Percentiles rank a stretch among this genome's conserved stretches.
Conservation (phyloP, 208 protist genomes). For the Acanthamoeba royreba region DNA sequence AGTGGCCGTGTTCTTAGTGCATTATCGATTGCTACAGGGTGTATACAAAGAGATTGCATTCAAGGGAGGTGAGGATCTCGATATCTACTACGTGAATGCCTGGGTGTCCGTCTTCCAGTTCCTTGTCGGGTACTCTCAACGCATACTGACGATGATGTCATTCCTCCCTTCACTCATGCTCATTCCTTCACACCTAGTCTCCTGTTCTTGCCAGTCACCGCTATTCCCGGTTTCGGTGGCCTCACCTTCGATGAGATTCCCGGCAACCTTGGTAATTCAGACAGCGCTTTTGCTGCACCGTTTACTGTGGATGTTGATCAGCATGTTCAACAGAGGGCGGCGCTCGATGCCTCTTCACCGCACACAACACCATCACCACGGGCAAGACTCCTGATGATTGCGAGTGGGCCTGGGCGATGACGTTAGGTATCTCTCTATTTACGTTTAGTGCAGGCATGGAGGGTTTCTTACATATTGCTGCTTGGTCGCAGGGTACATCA, state of each 20-base stretch:
- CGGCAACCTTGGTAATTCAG: background rate
- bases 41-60: constrained; percentile 58
- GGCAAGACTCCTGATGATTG: background rate
- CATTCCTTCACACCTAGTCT: background rate
- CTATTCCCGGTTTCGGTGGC: constrained; percentile 31
- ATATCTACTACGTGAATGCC: constrained; percentile 49
- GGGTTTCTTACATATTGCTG: background rate
- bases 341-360: constrained; percentile 37
- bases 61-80: constrained; percentile 37
- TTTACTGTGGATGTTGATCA: background rate
- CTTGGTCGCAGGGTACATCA: constrained; percentile 6
- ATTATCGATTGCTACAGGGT: background rate
- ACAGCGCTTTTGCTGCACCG: background rate
- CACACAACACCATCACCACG: constrained; percentile 22
- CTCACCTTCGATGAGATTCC: constrained; percentile 35
- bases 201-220: constrained; percentile 14
- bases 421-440: background rate
- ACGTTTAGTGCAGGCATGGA: background rate
- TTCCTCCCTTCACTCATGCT: too few relatives aligned
- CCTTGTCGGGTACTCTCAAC: background rate
- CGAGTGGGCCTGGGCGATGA: constrained; percentile 31
- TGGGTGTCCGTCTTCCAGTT: constrained; percentile 54
- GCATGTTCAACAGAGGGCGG: background rate
- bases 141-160: background rate
- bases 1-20: background rate